Conservation (phyloP, 2,329 filamentous ascomycete genomes). For the Magnaporthiopsis rhizophila region DNA sequence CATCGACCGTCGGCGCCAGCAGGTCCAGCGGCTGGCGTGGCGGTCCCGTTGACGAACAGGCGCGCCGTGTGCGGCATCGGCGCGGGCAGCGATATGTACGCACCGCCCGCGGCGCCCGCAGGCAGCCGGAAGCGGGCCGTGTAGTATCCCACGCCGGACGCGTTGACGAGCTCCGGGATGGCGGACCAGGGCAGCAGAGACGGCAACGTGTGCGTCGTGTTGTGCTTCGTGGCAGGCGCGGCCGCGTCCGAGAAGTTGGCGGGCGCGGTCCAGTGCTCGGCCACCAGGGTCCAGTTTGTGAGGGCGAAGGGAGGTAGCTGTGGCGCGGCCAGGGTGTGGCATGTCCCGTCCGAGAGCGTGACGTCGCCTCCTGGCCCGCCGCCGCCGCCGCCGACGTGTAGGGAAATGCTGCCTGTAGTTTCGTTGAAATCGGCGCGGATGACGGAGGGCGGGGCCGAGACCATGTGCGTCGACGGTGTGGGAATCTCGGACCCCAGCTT, state of each 20-base stretch:
- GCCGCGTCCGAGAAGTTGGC: conserved; percentile 3
- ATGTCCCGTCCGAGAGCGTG: conserved; percentile 3
- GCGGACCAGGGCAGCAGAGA: conserved; percentile 7
- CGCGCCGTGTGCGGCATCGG: too few relatives aligned
- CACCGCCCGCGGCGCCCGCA: too few relatives aligned
- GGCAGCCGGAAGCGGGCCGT: neutral
- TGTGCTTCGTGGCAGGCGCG: conserved; percentile 1
- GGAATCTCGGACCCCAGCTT: neutral
- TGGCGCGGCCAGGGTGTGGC: neutral
- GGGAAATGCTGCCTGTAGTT: too few relatives aligned
- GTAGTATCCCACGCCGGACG: conserved; percentile 11
- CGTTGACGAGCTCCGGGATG: conserved; percentile 9
- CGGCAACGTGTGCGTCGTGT: conserved; percentile 9
- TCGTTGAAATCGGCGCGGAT: too few relatives aligned
- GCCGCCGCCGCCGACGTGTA: neutral
- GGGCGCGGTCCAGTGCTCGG: conserved; percentile 12
- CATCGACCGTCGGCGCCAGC: too few relatives aligned
- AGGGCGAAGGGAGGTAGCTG: conserved; percentile 3
- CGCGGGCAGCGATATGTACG: too few relatives aligned
- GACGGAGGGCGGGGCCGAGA: neutral
- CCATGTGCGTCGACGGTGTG: too few relatives aligned
- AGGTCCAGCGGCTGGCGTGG: too few relatives aligned
- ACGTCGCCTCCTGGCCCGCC: neutral
- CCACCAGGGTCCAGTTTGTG: conserved; percentile 9
- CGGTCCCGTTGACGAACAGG: too few relatives aligned